These are phyloP conservation scores for Tagetes patula DNA, from an alignment of 129 eudicot genomes.

Conservation along the genomic window DNA sequence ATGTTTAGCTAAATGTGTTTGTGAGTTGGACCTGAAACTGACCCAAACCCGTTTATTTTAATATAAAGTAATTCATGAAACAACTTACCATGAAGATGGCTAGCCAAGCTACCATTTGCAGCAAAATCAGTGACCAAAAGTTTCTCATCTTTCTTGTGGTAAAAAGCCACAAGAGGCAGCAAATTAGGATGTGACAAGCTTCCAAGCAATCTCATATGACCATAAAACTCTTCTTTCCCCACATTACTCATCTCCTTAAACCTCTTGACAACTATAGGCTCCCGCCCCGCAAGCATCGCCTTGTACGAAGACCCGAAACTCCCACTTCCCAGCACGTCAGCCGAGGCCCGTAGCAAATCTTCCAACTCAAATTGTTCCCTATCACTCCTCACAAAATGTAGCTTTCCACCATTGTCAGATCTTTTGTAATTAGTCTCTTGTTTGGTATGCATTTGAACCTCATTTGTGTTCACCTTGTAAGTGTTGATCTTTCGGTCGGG, in stretches of 20 bases:
- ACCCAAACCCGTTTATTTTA: neutral
- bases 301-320: constrained; percentile 81
- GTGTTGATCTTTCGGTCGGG: neutral
- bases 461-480: constrained; percentile 9
- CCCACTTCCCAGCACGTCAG: constrained; percentile 80
- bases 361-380: constrained; percentile 64
- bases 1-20: neutral
- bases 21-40: too few species aligned
- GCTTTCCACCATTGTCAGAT: constrained; percentile 43
- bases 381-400: constrained; percentile 51
- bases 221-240: constrained; percentile 70
- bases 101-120: constrained; percentile 68
- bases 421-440: constrained; percentile 27
- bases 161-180: constrained; percentile 73
- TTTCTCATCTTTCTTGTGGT: constrained; percentile 73
- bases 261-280: constrained; percentile 58
- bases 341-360: constrained; percentile 68
- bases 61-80: neutral
- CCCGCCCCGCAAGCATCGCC: constrained; percentile 45
- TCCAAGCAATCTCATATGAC: constrained; percentile 71
- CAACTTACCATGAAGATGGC: constrained; percentile 75
- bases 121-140: constrained; percentile 65
- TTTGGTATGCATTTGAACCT: constrained; percentile 24
- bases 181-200: constrained; percentile 62
- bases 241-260: constrained; percentile 61